Conservation (phyloP, 306 rosid genomes). For the Canavalia ensiformis region DNA sequence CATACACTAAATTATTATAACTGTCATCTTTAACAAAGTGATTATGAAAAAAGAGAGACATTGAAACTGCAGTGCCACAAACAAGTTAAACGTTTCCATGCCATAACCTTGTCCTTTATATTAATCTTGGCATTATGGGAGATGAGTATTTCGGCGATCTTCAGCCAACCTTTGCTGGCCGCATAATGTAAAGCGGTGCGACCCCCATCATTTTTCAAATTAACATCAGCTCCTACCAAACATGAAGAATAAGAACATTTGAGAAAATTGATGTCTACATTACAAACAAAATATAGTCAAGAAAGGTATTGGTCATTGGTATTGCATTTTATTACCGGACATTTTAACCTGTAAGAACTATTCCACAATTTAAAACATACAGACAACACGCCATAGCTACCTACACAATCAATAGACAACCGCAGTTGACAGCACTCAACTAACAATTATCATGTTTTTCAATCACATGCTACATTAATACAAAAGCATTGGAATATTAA, state of each 20-base stretch:
- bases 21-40: slow-evolving; percentile 35
- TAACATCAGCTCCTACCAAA: slow-evolving; percentile 81
- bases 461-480: not conserved
- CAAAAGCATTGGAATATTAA: slow-evolving; percentile 1
- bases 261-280: slow-evolving; percentile 16
- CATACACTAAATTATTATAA: slow-evolving; percentile 10
- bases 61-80: slow-evolving; percentile 31
- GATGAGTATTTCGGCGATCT: slow-evolving; percentile 79
- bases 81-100: slow-evolving; percentile 38
- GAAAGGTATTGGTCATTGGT: not conserved
- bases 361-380: slow-evolving; percentile 11
- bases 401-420: not conserved
- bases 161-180: slow-evolving; percentile 86
- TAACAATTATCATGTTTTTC: not conserved
- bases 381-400: not conserved
- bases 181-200: slow-evolving; percentile 96
- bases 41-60: not conserved
- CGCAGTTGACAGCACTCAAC: slow-evolving; percentile 3
- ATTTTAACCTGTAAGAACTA: slow-evolving; percentile 9
- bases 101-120: slow-evolving; percentile 80
- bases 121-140: slow-evolving; percentile 80
- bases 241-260: slow-evolving; percentile 35
- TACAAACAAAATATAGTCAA: slow-evolving; percentile 16
- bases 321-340: slow-evolving; percentile 22
- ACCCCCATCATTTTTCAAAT: slow-evolving; percentile 77